These are phyloP conservation scores for Postia placenta DNA, from an alignment of 768 basidiomycete genomes.

Conservation along the genomic window DNA sequence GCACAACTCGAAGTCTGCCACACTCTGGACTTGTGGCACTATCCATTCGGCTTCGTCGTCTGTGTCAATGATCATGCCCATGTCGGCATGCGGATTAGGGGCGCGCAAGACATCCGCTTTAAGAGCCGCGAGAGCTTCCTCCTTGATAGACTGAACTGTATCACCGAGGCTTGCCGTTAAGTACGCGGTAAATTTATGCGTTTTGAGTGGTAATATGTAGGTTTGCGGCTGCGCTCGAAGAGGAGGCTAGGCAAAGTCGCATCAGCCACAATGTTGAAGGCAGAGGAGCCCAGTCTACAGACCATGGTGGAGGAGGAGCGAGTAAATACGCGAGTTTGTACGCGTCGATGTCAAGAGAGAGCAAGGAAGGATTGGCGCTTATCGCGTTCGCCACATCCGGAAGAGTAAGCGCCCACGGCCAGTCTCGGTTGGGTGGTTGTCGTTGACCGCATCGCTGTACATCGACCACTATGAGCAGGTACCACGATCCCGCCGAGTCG, in stretches of 20 bases:
- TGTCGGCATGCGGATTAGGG: constrained; percentile 11
- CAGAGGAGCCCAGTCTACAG: background rate
- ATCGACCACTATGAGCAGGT: constrained; percentile 42
- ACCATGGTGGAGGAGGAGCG: background rate
- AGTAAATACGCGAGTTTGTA: background rate
- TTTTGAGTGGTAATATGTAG: constrained; percentile 65
- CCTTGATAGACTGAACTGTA: constrained; percentile 54
- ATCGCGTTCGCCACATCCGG: background rate
- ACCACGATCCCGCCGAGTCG: constrained; percentile 42
- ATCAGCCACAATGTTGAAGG: background rate
- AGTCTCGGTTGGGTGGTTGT: constrained; percentile 2
- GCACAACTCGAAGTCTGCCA: constrained; percentile 61
- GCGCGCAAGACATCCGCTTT: constrained; percentile 36
- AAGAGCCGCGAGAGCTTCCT: constrained; percentile 58
- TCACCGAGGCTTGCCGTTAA: constrained; percentile 48
- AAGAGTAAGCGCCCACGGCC: background rate
- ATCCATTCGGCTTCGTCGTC: constrained; percentile 23
- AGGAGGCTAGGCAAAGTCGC: background rate
- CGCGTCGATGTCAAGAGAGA: background rate
- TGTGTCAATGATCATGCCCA: constrained; percentile 3
- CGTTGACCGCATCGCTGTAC: background rate
- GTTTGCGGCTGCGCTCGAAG: constrained; percentile 43
- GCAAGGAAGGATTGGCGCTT: background rate
- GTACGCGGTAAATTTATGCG: constrained; percentile 65
- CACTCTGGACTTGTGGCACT: constrained; percentile 30